Evolutionary conservation across 441 rosid species (phyloP), one percentile per base, ranked within the genome.

Genomic region (Croton setiger): DNA sequence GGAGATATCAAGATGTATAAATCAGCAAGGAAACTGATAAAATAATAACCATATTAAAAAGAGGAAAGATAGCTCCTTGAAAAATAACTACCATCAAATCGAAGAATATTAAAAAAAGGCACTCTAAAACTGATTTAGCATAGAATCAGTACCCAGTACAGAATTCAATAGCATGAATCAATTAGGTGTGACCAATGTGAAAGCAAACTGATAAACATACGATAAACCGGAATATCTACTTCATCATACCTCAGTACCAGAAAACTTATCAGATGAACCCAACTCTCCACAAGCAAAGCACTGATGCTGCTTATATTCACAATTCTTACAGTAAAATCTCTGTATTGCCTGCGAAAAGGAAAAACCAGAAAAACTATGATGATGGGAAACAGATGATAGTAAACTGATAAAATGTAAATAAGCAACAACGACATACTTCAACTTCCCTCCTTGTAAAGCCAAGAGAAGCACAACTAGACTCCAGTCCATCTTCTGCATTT

Each of bases 221-320:
- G 67, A 54, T 20, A 45, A 23, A 78, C 7, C 31, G 51, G 61
- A 71, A 14, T 21, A 21, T 49, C 36, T 5, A 61, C 10, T 71
- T 63, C 14, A 68, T 63, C 76, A 67, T 80, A 94, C 99, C 94
- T 92, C 89, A 14, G 89, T 81, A 66, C 78, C 86, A 77, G 83
- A 58, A 60, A 84, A 81, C 78, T 87, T 88, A 75, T 83, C 88
- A 74, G 98, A 90, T 63, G 86, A 88, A 63, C 96, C 98, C 67
- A 95, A 77, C 75, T 85, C 80, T 74, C 89, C 88, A 84, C 99
- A 95, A 64, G 86, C 84, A 81, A 83, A 90, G 75, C 99, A 95
- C 64, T 86, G 96, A 70, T 95, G 95, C 73, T 73, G 86, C 72
- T 90, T 85, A 68, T 77, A 76, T 79, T 82, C 70, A 76, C 99